A percentile compares a stretch with the other conserved stretches of the same genome.
Evolutionary conservation across 2,329 filamentous ascomycete genomes (phyloP).

Genomic region (Colletotrichum shisoi): DNA sequence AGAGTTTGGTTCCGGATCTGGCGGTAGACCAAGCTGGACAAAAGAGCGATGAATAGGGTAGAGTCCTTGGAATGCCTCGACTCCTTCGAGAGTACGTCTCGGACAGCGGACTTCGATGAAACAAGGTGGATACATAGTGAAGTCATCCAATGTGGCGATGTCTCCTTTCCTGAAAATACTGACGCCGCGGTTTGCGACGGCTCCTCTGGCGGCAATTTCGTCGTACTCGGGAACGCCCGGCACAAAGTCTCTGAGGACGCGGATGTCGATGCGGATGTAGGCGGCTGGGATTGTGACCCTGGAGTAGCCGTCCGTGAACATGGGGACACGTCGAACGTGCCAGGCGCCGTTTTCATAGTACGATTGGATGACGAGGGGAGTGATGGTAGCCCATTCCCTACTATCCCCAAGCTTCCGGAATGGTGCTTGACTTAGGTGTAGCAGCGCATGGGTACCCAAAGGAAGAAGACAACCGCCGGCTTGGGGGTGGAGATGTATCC

Average conservation of each 20-base stretch:
- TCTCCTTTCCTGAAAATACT: not conserved
- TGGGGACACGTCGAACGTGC: not conserved
- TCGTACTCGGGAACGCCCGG: not conserved
- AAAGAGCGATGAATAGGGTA: not conserved
- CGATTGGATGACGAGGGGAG: not conserved
- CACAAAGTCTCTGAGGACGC: not conserved
- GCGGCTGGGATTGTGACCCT: not conserved
- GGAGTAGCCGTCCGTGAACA: not conserved
- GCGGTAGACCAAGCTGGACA: not conserved
- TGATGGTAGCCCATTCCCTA: slow-evolving; percentile 2
- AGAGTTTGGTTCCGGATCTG: not conserved
- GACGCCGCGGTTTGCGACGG: no score
- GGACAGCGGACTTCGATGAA: not conserved
- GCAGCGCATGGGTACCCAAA: not conserved
- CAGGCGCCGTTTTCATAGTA: not conserved
- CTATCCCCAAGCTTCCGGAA: not conserved
- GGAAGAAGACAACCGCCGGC: not conserved
- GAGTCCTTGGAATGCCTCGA: not conserved
- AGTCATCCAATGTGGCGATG: not conserved
- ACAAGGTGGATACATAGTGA: not conserved
- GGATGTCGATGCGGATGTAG: not conserved
- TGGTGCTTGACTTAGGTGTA: not conserved
- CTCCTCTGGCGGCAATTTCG: not conserved
- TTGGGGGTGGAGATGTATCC: no score
- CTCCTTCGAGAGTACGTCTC: not conserved